A percentile compares a stretch with the other conserved stretches of the same genome.
Conservation (phyloP, 2,329 filamentous ascomycete genomes). For the Hymenoscyphus repandus region DNA sequence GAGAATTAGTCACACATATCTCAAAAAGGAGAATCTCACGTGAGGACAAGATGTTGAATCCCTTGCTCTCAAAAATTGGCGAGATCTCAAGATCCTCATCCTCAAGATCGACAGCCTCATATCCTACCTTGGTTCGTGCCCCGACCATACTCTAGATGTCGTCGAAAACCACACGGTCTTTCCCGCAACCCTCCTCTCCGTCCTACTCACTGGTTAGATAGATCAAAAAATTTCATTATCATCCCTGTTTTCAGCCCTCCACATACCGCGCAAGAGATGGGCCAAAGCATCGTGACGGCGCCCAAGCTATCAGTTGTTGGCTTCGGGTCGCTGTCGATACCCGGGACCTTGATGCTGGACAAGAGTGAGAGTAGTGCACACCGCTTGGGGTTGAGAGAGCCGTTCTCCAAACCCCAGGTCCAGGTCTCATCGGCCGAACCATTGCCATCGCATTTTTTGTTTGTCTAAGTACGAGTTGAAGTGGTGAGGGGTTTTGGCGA, state of each 20-base stretch:
- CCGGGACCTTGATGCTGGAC: neutral
- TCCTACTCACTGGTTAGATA: too few species aligned
- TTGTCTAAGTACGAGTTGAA: neutral
- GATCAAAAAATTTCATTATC: neutral
- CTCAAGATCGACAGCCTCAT: neutral
- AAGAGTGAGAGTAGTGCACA: neutral
- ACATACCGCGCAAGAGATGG: neutral
- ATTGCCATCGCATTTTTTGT: constrained; percentile 7
- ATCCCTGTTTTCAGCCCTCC: neutral
- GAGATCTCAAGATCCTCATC: neutral
- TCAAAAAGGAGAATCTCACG: neutral
- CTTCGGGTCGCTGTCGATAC: neutral
- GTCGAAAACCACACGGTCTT: neutral
- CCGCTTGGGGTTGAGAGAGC: neutral
- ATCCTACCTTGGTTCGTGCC: neutral
- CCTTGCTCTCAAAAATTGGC: neutral
- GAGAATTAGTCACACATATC: neutral
- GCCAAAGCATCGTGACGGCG: neutral
- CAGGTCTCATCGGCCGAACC: constrained; percentile 5
- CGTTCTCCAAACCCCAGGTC: neutral
- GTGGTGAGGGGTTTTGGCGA: neutral
- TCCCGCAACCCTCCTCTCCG: neutral
- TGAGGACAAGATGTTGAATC: neutral
- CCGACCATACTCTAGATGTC: neutral
- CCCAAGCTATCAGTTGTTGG: neutral